These are phyloP conservation scores for Ceratobasidium sp. DNA, from an alignment of 1,284 basidiomycete genomes.

Conservation along the genomic window DNA sequence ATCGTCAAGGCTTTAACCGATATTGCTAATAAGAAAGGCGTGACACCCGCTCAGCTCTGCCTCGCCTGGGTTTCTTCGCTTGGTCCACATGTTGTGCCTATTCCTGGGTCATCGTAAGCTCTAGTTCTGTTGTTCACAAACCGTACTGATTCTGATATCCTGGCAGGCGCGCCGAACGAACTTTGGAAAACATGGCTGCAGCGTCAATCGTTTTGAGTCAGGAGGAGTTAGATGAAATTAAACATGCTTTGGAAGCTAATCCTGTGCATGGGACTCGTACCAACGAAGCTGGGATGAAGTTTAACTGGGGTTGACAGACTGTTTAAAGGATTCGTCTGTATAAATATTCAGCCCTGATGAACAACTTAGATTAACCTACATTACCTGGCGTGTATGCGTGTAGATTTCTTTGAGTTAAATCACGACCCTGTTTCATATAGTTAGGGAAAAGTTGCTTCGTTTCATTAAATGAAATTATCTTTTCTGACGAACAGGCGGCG, in stretches of 20 bases:
- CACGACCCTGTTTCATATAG: no score
- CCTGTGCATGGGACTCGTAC: constrained; percentile 27
- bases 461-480: no score
- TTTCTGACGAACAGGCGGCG: no score
- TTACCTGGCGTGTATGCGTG: no score
- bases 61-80: constrained; percentile 66
- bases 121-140: no score
- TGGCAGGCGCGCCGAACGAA: constrained; percentile 16
- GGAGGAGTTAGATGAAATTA: constrained; percentile 29
- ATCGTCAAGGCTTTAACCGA: constrained; percentile 56
- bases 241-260: constrained; percentile 16
- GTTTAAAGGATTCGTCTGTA: neutral
- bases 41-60: constrained; percentile 64
- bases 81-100: constrained; percentile 59
- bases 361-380: no score
- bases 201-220: constrained; percentile 27
- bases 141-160: no score
- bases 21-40: constrained; percentile 59
- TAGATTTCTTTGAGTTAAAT: no score
- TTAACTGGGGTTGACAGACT: constrained; percentile 21
- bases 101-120: constrained; percentile 58
- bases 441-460: no score
- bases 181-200: constrained; percentile 35
- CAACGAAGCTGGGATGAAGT: constrained; percentile 3
- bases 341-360: no score